phyloP scores from a whole-genome alignment of 116 monocot genomes.

The Trichopus zeylanicus region DNA sequence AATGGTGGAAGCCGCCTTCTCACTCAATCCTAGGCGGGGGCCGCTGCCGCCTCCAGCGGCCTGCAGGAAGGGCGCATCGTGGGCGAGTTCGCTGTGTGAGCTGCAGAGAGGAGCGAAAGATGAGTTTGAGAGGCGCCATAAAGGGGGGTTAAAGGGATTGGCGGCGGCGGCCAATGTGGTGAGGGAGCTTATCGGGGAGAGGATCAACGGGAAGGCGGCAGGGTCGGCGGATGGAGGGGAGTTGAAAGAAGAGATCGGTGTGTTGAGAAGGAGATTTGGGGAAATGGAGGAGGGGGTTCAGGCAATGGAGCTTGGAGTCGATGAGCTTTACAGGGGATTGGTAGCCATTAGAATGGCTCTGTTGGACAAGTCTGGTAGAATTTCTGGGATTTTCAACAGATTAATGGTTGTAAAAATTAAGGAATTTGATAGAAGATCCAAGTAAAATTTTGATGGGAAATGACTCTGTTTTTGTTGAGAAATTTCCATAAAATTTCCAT shows the following conservation, averaged over 20 bases:
- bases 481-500: too few species aligned
- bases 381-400: too few species aligned
- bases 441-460: too few species aligned
- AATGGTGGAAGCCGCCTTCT: background rate
- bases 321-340: constrained; percentile 12
- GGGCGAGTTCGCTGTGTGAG: constrained; percentile 2
- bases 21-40: background rate
- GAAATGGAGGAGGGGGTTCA: constrained; percentile 6
- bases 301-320: constrained; percentile 8
- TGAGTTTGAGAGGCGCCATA: constrained; percentile 12
- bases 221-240: background rate
- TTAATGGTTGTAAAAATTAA: too few species aligned
- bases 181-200: background rate
- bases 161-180: background rate
- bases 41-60: too few species aligned
- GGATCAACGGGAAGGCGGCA: background rate
- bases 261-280: constrained; percentile 7
- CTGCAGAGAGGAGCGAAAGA: constrained; percentile 12
- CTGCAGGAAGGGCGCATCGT: too few species aligned
- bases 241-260: background rate
- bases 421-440: too few species aligned
- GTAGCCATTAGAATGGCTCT: constrained; percentile 11
- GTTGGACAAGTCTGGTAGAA: background rate
- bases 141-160: background rate
- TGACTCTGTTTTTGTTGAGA: too few species aligned